These are phyloP conservation scores for Solanum paucissectum DNA, from an alignment of 257 asterid species.

Conservation along the genomic window DNA sequence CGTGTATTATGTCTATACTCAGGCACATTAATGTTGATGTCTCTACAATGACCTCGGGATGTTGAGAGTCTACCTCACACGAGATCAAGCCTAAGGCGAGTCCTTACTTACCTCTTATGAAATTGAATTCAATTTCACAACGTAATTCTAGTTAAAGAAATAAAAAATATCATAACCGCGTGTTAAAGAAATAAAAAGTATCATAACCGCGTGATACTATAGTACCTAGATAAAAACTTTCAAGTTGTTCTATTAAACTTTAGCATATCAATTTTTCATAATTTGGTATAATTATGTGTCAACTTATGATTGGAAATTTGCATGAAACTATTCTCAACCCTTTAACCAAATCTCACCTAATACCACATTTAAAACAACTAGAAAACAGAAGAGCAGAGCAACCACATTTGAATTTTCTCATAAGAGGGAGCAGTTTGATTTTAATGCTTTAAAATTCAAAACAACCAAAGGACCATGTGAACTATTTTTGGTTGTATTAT, in stretches of 20 bases:
- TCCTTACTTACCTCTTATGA: not conserved
- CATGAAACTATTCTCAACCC: conserved; percentile 13
- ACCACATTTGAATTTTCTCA: conserved; percentile 11
- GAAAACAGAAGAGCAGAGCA: conserved; percentile 35
- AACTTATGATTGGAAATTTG: conserved; percentile 1
- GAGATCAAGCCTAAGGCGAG: not conserved
- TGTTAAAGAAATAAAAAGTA: no score
- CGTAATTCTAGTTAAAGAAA: not conserved
- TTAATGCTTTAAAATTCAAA: conserved; percentile 1
- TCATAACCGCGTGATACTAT: not conserved
- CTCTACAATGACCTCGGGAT: not conserved
- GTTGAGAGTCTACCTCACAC: not conserved
- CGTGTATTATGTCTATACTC: not conserved
- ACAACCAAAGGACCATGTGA: conserved; percentile 42
- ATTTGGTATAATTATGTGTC: not conserved
- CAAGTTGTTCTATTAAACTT: conserved; percentile 3
- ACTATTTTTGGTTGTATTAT: conserved; percentile 11
- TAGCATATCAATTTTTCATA: conserved; percentile 7
- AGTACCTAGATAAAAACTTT: conserved; percentile 4
- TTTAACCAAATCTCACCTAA: conserved; percentile 71
- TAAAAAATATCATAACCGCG: no score
- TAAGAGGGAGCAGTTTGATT: conserved; percentile 3
- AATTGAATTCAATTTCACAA: not conserved
- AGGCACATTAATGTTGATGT: accelerated
- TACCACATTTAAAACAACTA: conserved; percentile 33